A percentile compares a stretch with the other conserved stretches of the same genome.
These are phyloP conservation scores for Curvularia hawaiiensis DNA, from an alignment of 2,329 filamentous ascomycete species.

Conservation along the genomic window DNA sequence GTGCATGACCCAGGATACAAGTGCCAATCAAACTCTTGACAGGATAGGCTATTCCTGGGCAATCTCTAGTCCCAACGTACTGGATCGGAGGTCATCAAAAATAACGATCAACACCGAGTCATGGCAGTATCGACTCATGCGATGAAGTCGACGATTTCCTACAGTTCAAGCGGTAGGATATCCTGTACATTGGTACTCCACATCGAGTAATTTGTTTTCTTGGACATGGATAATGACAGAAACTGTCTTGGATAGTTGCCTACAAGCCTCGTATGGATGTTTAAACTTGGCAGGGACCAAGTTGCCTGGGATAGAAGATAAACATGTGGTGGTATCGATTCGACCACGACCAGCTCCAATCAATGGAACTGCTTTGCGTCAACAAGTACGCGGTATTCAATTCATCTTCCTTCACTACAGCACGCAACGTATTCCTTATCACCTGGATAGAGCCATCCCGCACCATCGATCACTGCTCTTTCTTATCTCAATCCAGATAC, in stretches of 20 bases:
- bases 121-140: background rate
- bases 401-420: constrained; percentile 21
- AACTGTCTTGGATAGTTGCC: background rate
- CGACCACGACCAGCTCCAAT: constrained; percentile 21
- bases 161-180: background rate
- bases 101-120: background rate
- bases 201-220: background rate
- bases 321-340: constrained; percentile 10
- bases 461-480: constrained; percentile 18
- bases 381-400: constrained; percentile 12
- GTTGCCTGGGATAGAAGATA: background rate
- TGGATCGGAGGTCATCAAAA: no score
- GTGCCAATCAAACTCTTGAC: no score
- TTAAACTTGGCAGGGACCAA: background rate
- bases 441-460: background rate
- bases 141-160: background rate
- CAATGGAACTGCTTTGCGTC: constrained; percentile 14
- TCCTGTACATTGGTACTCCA: background rate
- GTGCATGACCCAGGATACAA: background rate
- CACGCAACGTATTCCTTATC: constrained; percentile 18
- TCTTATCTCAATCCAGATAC: constrained; percentile 26
- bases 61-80: no score
- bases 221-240: no score
- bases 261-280: background rate
- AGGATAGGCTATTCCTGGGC: no score